Evolutionary conservation across 257 asterid genomes (phyloP), one percentile per base, ranked within the genome.

Genomic region (Verbena officinalis): DNA sequence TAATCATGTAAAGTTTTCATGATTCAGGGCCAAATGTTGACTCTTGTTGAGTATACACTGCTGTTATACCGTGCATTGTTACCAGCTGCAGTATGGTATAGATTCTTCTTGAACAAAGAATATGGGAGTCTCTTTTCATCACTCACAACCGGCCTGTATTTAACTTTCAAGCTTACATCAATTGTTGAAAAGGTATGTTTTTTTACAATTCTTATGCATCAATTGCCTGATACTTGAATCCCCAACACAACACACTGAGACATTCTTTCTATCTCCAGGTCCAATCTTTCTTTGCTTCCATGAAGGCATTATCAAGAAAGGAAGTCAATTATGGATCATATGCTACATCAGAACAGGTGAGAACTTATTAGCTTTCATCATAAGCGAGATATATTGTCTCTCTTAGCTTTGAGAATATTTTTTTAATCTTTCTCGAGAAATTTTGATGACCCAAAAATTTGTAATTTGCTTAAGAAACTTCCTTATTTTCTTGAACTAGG

Each of bases 1-100:
- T 73, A 64, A 70, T 59, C 42, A 16, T 70, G 31, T 38, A 7
- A 3, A 48, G 5, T 54, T 58, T 67, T 56, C 21, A 53, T 74
- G 59, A 49, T 77, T 67, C 78, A 89, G 97, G 94, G 97, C 51
- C 95, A 86, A 75, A 75, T 89, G 83, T 75, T 89, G 70, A 89
- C 95, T 71, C 80, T 86, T 51, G 86, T 89, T 44, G 97, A 89
- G 69, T 89, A 86, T 74, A 65, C 83, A 7, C 59, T 84, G 75
- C 78, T 89, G 75, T 75, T 89, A n/a, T 81, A 84, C 82, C 94
- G 95, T 63, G 87, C 91, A 13, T 68, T 89, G 74, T 71, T 89
- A 74, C 97, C 95, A 5, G 64, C 97, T 62, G 89, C 97, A 42
- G 91, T 89, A 16, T 89, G 97, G 97, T 89, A 86, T 72, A 80